Evolutionary conservation across 352 stramenopile species (phyloP).

Genomic region (Blastocystis sp.): DNA sequence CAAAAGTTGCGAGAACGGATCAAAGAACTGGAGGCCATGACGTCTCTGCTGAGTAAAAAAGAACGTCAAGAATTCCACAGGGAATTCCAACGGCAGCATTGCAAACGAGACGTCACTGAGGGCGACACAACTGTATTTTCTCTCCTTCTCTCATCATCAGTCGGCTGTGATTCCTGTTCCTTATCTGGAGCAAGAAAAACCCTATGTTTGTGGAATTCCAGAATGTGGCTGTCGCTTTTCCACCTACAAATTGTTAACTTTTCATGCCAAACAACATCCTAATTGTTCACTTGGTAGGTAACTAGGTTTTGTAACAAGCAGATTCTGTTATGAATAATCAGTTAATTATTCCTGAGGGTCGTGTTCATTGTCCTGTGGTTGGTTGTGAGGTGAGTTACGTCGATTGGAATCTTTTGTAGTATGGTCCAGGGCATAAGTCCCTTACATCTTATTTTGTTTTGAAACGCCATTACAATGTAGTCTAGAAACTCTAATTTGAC

Average conservation of each 20-base stretch:
- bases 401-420: background rate
- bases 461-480: constrained; percentile 28
- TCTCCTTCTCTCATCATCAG: background rate
- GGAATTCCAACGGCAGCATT: constrained; percentile 13
- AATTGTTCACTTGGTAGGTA: background rate
- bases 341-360: constrained; percentile 20
- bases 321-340: constrained; percentile 20
- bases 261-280: background rate
- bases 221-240: constrained; percentile 21
- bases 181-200: constrained; percentile 52
- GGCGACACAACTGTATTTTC: background rate
- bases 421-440: constrained; percentile 12
- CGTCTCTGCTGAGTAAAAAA: background rate
- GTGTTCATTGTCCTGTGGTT: constrained; percentile 43
- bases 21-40: constrained; percentile 44
- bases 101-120: background rate
- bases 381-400: background rate
- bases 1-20: constrained; percentile 37
- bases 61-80: constrained; percentile 45
- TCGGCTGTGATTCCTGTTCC: background rate
- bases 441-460: constrained; percentile 50
- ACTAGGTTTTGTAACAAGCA: background rate
- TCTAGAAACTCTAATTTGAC: background rate
- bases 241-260: constrained; percentile 34
- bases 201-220: constrained; percentile 20